These are phyloP conservation scores for Sesbania bispinosa DNA, from an alignment of 306 rosid species.

Conservation along the genomic window DNA sequence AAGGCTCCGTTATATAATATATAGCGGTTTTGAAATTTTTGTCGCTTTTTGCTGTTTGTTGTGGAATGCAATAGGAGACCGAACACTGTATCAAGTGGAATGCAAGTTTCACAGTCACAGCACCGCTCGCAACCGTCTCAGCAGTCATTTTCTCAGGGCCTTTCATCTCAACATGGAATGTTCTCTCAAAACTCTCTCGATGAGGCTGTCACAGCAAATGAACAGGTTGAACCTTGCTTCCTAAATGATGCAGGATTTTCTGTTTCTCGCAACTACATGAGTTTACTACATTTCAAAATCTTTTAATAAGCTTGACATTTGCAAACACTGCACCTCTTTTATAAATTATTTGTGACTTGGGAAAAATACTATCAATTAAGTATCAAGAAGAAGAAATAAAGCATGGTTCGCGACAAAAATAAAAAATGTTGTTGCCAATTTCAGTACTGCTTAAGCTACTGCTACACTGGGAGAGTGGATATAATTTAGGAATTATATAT, in stretches of 20 bases:
- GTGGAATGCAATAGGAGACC: slow-evolving; percentile 49
- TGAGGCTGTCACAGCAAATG: slow-evolving; percentile 56
- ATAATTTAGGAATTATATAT: not conserved
- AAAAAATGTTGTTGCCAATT: not conserved
- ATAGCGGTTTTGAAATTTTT: not conserved
- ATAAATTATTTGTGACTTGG: not conserved
- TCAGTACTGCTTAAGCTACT: not conserved
- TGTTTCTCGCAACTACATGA: not conserved
- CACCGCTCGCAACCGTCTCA: slow-evolving; percentile 81
- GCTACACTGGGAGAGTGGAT: not conserved
- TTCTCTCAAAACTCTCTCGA: slow-evolving; percentile 78
- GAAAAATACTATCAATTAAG: not conserved
- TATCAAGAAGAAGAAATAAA: not conserved
- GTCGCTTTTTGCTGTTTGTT: not conserved
- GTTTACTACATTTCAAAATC: not conserved
- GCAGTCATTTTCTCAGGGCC: slow-evolving; percentile 84
- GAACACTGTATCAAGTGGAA: slow-evolving; percentile 48
- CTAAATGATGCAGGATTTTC: not conserved
- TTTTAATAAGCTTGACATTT: not conserved
- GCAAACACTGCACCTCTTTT: not conserved
- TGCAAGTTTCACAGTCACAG: slow-evolving; percentile 76
- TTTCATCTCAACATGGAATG: slow-evolving; percentile 76
- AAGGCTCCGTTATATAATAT: too few species aligned
- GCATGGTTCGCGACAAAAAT: not conserved
- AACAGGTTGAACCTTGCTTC: slow-evolving; percentile 57